These are phyloP conservation scores for Salicornia ramosissima DNA, from an alignment of 148 eudicot genomes.

Conservation along the genomic window DNA sequence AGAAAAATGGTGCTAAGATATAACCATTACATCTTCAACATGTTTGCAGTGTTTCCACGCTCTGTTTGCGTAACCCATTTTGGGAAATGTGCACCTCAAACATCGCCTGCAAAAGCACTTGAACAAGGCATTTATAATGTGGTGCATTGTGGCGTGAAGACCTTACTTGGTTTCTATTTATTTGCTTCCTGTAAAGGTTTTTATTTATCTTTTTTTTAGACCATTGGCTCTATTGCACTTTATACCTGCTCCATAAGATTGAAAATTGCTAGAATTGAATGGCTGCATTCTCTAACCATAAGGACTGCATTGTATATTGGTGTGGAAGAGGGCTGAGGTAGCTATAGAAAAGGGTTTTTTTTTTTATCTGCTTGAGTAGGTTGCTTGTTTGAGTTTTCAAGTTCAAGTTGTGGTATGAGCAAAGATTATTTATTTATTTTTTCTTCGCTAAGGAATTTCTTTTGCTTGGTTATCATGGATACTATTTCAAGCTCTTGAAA, in stretches of 20 bases:
- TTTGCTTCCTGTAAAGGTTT: background rate
- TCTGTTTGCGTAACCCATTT: background rate
- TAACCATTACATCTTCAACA: background rate
- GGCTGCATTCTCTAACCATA: background rate
- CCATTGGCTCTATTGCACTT: background rate
- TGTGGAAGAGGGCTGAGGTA: background rate
- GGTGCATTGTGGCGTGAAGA: background rate
- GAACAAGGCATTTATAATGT: background rate
- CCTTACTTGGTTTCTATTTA: background rate
- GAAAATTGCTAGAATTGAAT: background rate
- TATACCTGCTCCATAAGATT: background rate
- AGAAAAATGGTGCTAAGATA: no score
- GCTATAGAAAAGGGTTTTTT: background rate
- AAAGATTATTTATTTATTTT: no score
- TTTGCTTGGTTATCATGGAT: background rate
- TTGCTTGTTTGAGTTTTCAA: background rate
- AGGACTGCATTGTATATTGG: background rate
- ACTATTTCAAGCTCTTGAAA: background rate
- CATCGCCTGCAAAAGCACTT: background rate
- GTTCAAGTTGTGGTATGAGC: background rate
- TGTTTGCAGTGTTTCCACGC: background rate
- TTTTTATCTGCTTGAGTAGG: background rate
- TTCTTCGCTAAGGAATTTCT: no score
- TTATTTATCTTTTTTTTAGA: no score
- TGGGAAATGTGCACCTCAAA: background rate